Evolutionary conservation across 495 filamentous ascomycete genomes (phyloP).

Genomic region (Aspergillus biplanus): DNA sequence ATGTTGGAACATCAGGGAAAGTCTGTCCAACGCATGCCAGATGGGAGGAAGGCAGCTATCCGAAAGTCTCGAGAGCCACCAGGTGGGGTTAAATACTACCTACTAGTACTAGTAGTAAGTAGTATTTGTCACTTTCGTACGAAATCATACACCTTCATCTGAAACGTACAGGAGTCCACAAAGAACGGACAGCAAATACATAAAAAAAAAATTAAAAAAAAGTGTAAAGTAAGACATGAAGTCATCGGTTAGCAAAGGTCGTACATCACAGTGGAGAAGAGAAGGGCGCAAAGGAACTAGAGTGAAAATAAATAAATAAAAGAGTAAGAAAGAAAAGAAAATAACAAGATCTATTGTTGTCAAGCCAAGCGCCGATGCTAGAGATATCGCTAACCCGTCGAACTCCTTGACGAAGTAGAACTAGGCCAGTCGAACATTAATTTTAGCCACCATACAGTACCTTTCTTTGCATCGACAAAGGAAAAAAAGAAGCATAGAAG

Average conservation of each 20-base stretch:
- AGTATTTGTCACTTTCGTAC: conserved; percentile 9
- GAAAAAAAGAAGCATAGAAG: conserved; percentile 14
- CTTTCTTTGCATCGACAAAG: conserved; percentile 37
- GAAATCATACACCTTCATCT: conserved; percentile 14
- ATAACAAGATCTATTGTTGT: conserved; percentile 40
- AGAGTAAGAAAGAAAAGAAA: conserved; percentile 4
- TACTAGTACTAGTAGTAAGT: not conserved
- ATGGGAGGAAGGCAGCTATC: not conserved
- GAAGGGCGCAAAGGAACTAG: not conserved
- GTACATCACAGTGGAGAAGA: not conserved
- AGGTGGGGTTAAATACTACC: too few relatives aligned
- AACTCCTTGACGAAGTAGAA: conserved; percentile 4
- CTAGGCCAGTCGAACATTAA: conserved; percentile 17
- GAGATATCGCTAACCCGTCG: conserved; percentile 9
- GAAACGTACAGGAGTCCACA: conserved; percentile 9
- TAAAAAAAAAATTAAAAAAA: conserved; percentile 8
- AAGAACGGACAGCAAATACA: conserved; percentile 7
- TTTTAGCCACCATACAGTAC: conserved; percentile 31
- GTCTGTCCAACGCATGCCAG: not conserved
- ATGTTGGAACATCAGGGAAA: not conserved
- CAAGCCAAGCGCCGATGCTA: conserved; percentile 32
- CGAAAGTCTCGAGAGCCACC: not conserved
- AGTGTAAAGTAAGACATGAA: conserved; percentile 4
- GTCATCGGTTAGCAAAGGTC: not conserved
- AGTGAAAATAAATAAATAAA: not conserved